phyloP scores from a whole-genome alignment of 345 rosid genomes.

The Camelina sativa region DNA sequence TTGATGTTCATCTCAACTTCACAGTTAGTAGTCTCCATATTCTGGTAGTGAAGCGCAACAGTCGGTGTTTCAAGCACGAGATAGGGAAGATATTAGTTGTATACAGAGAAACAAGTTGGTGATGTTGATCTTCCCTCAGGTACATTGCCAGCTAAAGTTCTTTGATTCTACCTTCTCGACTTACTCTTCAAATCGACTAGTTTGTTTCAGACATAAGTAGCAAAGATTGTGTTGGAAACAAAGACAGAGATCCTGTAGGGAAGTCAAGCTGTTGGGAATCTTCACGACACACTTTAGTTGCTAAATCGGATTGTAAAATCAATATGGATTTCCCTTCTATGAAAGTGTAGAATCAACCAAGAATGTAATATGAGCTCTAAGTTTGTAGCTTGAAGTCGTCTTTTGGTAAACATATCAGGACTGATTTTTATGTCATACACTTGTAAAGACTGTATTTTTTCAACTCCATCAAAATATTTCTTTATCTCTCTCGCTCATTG shows the following conservation, averaged over 20 bases:
- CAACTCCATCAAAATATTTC: too few relatives aligned
- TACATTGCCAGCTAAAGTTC: slow-evolving; percentile 42
- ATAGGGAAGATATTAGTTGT: slow-evolving; percentile 44
- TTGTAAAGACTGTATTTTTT: background rate
- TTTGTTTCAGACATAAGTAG: slow-evolving; percentile 23
- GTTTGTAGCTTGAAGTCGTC: slow-evolving; percentile 27
- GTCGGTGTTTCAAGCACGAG: slow-evolving; percentile 52
- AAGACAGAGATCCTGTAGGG: slow-evolving; percentile 51
- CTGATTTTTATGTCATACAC: background rate
- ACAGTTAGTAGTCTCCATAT: slow-evolving; percentile 48
- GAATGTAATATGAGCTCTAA: slow-evolving; percentile 46
- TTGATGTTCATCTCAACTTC: slow-evolving; percentile 48
- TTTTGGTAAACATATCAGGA: background rate
- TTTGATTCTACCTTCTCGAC: slow-evolving; percentile 20
- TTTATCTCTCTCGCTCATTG: too few relatives aligned
- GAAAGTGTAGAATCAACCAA: slow-evolving; percentile 50
- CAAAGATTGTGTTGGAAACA: slow-evolving; percentile 44
- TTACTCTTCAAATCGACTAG: slow-evolving; percentile 51
- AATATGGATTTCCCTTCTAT: slow-evolving; percentile 39
- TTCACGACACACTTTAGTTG: slow-evolving; percentile 48
- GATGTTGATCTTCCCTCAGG: slow-evolving; percentile 50
- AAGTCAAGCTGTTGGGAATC: slow-evolving; percentile 50
- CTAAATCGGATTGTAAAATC: slow-evolving; percentile 45
- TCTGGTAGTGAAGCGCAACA: slow-evolving; percentile 49
- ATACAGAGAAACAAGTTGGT: slow-evolving; percentile 47